phyloP scores from a whole-genome alignment of 1,284 basidiomycete species.

The Tetrapyrgos nigripes region DNA sequence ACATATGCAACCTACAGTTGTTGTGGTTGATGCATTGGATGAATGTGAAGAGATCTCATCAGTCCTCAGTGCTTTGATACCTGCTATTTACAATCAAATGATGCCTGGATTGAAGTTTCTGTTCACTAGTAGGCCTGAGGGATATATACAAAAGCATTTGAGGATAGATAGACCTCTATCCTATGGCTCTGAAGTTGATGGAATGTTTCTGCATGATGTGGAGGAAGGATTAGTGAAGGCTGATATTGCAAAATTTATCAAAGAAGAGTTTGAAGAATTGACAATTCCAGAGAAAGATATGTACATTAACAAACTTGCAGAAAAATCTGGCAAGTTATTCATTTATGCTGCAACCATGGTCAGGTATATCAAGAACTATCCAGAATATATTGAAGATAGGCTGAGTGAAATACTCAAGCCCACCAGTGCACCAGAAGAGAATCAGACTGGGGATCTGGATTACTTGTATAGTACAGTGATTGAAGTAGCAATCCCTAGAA shows the following conservation, averaged over 20 bases:
- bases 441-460: neutral
- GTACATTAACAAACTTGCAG: neutral
- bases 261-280: neutral
- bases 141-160: neutral
- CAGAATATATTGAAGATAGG: neutral
- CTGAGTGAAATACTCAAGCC: neutral
- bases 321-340: conserved; percentile 4
- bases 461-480: neutral
- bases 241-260: conserved; percentile 1
- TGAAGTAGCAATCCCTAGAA: neutral
- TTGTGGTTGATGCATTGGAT: conserved; percentile 7
- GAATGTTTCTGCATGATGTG: neutral
- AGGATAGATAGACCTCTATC: neutral
- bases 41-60: neutral
- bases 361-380: neutral
- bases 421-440: neutral
- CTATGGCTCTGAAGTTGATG: neutral
- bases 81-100: neutral
- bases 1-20: neutral
- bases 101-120: neutral
- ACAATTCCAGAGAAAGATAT: neutral
- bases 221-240: neutral
- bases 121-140: conserved; percentile 1
- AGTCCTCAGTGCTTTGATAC: neutral
- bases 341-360: conserved; percentile 2